Conservation (phyloP, 208 protist species). For the Leishmania turanica region DNA sequence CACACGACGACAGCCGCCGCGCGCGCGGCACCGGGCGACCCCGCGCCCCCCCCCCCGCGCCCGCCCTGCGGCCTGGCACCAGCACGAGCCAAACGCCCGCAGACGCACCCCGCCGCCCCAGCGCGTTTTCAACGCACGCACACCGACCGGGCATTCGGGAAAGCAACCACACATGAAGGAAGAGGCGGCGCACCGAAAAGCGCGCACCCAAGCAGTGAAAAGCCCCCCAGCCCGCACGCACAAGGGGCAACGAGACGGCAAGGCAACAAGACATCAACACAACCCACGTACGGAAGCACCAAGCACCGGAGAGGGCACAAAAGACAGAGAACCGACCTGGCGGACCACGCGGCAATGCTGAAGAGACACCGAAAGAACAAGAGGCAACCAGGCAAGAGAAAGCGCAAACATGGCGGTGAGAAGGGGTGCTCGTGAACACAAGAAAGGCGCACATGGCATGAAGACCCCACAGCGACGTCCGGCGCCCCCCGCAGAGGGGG, state of each 20-base stretch:
- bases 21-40: too few species aligned
- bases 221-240: background rate
- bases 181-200: background rate
- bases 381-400: too few species aligned
- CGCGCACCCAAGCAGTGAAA: background rate
- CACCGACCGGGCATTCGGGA: background rate
- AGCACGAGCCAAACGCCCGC: too few species aligned
- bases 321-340: background rate
- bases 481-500: background rate
- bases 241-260: too few species aligned
- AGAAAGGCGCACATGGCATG: too few species aligned
- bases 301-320: background rate
- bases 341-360: background rate
- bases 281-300: background rate
- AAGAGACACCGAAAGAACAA: too few species aligned
- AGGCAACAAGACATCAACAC: background rate
- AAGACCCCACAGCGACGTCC: too few species aligned
- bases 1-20: too few species aligned
- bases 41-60: rapidly evolving
- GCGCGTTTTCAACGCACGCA: too few species aligned
- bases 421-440: too few species aligned
- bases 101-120: background rate
- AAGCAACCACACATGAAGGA: background rate
- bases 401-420: too few species aligned
- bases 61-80: too few species aligned